Evolutionary conservation across 192 early-diverging fungal species (phyloP).

Genomic region (Mortierella antarctica): DNA sequence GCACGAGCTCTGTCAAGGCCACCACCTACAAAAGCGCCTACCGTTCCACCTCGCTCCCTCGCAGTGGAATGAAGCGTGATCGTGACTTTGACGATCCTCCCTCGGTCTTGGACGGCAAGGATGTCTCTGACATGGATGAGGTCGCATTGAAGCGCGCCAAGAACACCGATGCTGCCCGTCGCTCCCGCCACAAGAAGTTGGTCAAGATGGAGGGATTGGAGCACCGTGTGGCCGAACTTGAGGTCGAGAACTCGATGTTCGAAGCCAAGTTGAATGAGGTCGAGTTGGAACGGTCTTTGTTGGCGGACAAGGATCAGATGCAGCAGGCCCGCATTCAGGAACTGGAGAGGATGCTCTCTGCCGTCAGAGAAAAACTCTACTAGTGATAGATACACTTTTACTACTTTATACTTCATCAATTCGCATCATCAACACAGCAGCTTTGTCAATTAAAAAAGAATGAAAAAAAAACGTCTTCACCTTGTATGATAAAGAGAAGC

Average conservation of each 20-base stretch:
- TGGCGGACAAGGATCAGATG: conserved; percentile 57
- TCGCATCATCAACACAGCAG: not conserved
- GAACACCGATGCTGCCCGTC: conserved; percentile 96
- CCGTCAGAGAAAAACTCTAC: conserved; percentile 43
- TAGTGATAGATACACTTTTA: conserved; percentile 1
- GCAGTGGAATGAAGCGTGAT: conserved; percentile 34
- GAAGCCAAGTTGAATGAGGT: conserved; percentile 53
- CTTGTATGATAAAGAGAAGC: not conserved
- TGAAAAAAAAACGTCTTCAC: not conserved
- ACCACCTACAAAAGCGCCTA: conserved; percentile 50
- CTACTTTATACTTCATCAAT: conserved; percentile 8
- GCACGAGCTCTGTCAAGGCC: conserved; percentile 26
- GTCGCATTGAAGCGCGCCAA: conserved; percentile 68
- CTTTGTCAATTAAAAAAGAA: not conserved
- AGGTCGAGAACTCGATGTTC: conserved; percentile 75
- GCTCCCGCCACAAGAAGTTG: conserved; percentile 90
- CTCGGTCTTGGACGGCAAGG: conserved; percentile 52
- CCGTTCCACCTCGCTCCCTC: conserved; percentile 24
- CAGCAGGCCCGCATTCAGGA: conserved; percentile 51
- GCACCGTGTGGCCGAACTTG: conserved; percentile 80
- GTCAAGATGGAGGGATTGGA: conserved; percentile 88
- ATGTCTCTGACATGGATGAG: conserved; percentile 55
- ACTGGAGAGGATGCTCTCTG: conserved; percentile 41
- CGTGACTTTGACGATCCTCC: conserved; percentile 30
- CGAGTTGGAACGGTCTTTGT: conserved; percentile 52